Base-by-base conservation (phyloP, 192 early-diverging fungal genomes). In the Backusella morwellensis region DNA sequence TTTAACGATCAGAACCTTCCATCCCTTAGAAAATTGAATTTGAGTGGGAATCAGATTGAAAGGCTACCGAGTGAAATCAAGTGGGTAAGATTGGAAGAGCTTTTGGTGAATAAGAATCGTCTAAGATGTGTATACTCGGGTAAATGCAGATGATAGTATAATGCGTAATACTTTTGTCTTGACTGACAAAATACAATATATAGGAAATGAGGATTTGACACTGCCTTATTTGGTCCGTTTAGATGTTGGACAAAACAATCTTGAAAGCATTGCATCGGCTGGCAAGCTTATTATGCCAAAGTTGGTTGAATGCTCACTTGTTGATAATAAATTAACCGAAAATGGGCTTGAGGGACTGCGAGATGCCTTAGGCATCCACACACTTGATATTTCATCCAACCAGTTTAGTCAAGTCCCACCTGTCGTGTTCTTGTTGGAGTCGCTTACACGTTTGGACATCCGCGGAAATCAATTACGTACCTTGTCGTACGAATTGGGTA, bases 371-470 rank as follows among this genome's bases (percentile, higher is more conserved):
- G 41, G 81, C 17, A 76, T 89, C 6, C 73, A 82, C 19, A 79
- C 81, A 12, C 63, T 90, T 21, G 88, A 87, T 47, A 69, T 88
- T 7, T 79, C 80, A 11, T 77, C 75, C 26, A 90, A 90, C 35
- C 77, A 70, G 19, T 85, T 87, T 35, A 54, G 76, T 2, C 74
- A 80, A 34, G 71, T 90, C 9, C 87, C 88, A 19, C 70, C 73
- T 1, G 79, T 81, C 5, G 76, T 90, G 1, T 42, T 84, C 6
- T 66, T 80, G 0, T 44, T 88, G n/a, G 23, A 73, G 7, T 32
- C 35, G 0, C 47, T 90, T 15, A 81, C 85, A n/a, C 76, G 87
- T 38, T 67, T 90, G 26, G 87, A 90, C 78, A 79, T 90, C 38
- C 66, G 86, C 8, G 80, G 74, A 72, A 90, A 90, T 76, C 75